Evolutionary conservation across 2,329 filamentous ascomycete genomes (phyloP), one percentile per base, ranked within the genome.

Genomic region (Reticulascus tulasneorum): DNA sequence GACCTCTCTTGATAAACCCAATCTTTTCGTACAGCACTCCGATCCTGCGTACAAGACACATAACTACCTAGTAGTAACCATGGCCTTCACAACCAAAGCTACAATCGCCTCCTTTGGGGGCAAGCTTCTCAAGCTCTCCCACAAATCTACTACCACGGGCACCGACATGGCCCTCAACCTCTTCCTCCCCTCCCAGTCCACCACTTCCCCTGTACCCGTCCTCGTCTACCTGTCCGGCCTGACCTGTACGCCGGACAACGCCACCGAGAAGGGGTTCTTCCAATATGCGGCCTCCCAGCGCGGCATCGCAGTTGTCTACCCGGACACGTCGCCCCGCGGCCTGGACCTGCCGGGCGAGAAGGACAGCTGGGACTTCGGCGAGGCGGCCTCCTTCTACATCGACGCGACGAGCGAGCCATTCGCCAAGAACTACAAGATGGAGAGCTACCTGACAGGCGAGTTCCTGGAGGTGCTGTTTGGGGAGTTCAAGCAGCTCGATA

Each of bases 121-220:
- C 59, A 89, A 89, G 67, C 84, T 98, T 42, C 78, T 95, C 52
- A 97, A 98, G 74, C 86, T 98, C 44, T 80, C 83, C 52, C 93
- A 98, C 75, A 67, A 82, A 57, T 88, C 90, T 37, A 68, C 75
- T 48, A 75, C 79, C 44, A 94, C 88, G 38, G 79, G 78, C 52
- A 95, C 88, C 49, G 81, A 89, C 53, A 98, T 97, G 91, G 79
- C 78, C 58, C 78, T 97, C 56, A 94, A 94, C 68, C 75, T 98
- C 52, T 98, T 86, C 70, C 76, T 98, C 4, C 93, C 93, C 17
- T 80, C 86, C 3, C 72, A 82, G 52, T 79, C 86, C 37, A 64
- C 73, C 45, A 52, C 62, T 12, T 52, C 62, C 32, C 68, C 74
- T 25, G 80, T 88, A 3, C 93, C 93, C 17, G 78, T 97, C 20